These are phyloP conservation scores for Urtica urens DNA, from an alignment of 306 rosid genomes.

Conservation along the genomic window DNA sequence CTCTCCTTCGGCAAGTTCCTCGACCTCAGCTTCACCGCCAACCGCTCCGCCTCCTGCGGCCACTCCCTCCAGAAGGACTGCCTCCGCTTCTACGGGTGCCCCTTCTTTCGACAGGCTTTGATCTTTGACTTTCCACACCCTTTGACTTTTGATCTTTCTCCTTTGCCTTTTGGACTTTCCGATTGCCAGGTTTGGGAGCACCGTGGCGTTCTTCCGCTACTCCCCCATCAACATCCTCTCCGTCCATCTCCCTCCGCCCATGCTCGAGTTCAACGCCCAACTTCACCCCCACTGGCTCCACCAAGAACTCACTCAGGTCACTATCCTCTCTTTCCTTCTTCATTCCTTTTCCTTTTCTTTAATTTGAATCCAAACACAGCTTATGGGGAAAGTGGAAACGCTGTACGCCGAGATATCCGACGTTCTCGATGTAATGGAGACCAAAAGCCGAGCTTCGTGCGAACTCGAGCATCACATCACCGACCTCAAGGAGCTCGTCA, in stretches of 20 bases:
- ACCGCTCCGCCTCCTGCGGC: constrained; percentile 92
- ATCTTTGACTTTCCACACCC: background rate
- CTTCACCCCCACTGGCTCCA: constrained; percentile 59
- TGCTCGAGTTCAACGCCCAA: constrained; percentile 61
- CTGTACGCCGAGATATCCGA: constrained; percentile 64
- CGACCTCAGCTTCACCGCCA: constrained; percentile 98
- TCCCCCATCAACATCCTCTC: constrained; percentile 82
- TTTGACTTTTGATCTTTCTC: constrained; percentile 14
- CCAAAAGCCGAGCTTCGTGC: constrained; percentile 28
- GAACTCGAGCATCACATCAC: constrained; percentile 44
- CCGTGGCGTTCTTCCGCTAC: constrained; percentile 93
- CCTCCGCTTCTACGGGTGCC: constrained; percentile 86
- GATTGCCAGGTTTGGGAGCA: constrained; percentile 73
- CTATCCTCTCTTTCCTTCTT: background rate
- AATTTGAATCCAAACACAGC: constrained; percentile 31
- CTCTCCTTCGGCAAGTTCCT: constrained; percentile 96
- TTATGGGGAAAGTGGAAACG: constrained; percentile 55
- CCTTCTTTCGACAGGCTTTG: background rate
- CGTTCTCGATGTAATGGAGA: constrained; percentile 53
- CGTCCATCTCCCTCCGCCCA: constrained; percentile 74
- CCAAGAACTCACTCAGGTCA: constrained; percentile 78
- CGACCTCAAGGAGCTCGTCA: constrained; percentile 61
- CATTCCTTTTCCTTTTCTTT: too few relatives aligned
- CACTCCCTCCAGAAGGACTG: constrained; percentile 98
- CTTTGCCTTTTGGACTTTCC: constrained; percentile 4